A percentile compares a stretch with the other conserved stretches of the same genome.
Conservation (phyloP, 73 alveolate species). For the Symbiodinium natans region DNA sequence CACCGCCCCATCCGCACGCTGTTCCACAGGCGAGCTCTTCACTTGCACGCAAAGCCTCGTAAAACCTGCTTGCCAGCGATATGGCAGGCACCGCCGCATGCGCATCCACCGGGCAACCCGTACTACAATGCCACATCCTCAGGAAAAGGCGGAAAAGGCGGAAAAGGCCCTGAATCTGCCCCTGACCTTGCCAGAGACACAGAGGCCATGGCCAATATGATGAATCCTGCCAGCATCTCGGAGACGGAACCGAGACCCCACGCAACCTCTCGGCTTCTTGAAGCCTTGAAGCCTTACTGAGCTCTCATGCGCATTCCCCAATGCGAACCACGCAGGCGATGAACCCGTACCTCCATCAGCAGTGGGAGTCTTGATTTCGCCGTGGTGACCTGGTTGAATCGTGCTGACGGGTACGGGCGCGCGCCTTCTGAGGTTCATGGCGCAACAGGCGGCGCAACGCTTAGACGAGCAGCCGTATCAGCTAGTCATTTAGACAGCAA, state of each 20-base stretch:
- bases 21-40: not conserved
- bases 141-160: not conserved
- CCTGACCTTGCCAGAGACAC: too few species aligned
- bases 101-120: conserved; percentile 55
- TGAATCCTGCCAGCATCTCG: conserved; percentile 58
- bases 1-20: not conserved
- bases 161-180: too few species aligned
- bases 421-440: not conserved
- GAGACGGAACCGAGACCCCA: too few species aligned
- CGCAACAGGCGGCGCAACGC: not conserved
- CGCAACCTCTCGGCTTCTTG: not conserved
- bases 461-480: not conserved
- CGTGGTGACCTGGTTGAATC: not conserved
- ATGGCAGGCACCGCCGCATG: conserved; percentile 1
- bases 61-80: not conserved
- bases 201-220: conserved; percentile 54
- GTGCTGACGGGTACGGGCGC: not conserved
- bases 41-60: not conserved
- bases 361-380: not conserved
- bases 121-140: conserved; percentile 43
- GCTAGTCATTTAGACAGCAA: too few species aligned
- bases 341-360: conserved; percentile 80
- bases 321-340: not conserved
- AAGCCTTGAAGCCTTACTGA: not conserved
- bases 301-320: not conserved